phyloP scores from a whole-genome alignment of 2,329 filamentous ascomycete genomes.

The Metarhizium anisopliae region DNA sequence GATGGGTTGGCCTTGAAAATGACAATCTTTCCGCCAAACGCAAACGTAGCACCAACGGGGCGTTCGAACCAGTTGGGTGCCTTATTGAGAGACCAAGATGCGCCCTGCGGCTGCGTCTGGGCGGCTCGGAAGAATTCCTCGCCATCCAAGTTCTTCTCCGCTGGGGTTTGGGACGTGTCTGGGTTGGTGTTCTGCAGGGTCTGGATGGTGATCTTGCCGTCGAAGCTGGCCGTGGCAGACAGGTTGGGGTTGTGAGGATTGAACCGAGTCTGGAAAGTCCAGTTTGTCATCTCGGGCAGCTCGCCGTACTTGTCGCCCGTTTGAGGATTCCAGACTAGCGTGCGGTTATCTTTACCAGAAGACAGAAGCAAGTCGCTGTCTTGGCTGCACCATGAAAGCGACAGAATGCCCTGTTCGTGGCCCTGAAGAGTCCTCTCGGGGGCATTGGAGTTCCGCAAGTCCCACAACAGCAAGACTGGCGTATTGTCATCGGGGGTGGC shows the following conservation, averaged over 20 bases:
- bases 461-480: slow-evolving; percentile 86
- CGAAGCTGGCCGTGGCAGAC: slow-evolving; percentile 91
- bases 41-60: slow-evolving; percentile 81
- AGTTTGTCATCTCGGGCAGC: slow-evolving; percentile 97
- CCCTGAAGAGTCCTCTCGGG: slow-evolving; percentile 81
- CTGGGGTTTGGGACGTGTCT: slow-evolving; percentile 55
- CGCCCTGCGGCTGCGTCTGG: slow-evolving; percentile 81
- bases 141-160: slow-evolving; percentile 66
- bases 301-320: slow-evolving; percentile 83
- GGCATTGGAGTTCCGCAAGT: slow-evolving; percentile 90
- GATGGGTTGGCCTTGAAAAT: slow-evolving; percentile 54
- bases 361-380: slow-evolving; percentile 85
- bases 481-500: slow-evolving; percentile 83
- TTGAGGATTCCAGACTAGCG: slow-evolving; percentile 91
- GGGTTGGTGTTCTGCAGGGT: slow-evolving; percentile 90
- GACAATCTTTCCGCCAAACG: slow-evolving; percentile 89
- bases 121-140: slow-evolving; percentile 96
- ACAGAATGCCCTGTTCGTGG: slow-evolving; percentile 91
- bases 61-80: slow-evolving; percentile 87
- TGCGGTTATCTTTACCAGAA: slow-evolving; percentile 93
- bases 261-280: slow-evolving; percentile 94
- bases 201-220: slow-evolving; percentile 90
- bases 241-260: slow-evolving; percentile 88
- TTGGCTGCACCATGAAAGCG: slow-evolving; percentile 89
- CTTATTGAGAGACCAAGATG: slow-evolving; percentile 77